These are phyloP conservation scores for Rubia peregrina DNA, from an alignment of 305 asterid genomes.

Conservation along the genomic window DNA sequence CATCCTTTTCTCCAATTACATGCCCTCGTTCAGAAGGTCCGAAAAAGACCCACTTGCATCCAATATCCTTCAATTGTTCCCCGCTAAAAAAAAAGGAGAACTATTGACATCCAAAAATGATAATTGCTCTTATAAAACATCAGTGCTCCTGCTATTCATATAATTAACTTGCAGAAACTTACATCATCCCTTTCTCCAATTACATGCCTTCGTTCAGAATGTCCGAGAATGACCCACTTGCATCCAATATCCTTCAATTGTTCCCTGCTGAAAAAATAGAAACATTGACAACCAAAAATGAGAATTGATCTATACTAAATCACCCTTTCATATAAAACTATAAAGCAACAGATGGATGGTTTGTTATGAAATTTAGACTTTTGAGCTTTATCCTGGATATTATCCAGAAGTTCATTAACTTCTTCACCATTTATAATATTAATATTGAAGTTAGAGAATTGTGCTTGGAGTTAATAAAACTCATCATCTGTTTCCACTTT, in stretches of 20 bases:
- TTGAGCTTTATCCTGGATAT: too few relatives aligned
- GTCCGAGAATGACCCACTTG: conserved; percentile 92
- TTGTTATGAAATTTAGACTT: too few relatives aligned
- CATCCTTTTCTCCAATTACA: conserved; percentile 75
- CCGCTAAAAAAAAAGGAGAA: conserved; percentile 34
- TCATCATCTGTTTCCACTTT: too few relatives aligned
- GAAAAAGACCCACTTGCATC: conserved; percentile 90
- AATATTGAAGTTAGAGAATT: too few relatives aligned
- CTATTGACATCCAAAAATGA: too few relatives aligned
- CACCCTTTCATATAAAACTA: neutral
- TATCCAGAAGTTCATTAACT: too few relatives aligned
- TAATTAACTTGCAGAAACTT: conserved; percentile 15
- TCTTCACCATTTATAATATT: too few relatives aligned
- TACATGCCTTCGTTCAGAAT: conserved; percentile 82
- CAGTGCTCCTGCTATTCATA: neutral
- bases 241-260: conserved; percentile 88
- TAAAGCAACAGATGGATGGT: neutral
- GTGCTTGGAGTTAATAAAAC: too few relatives aligned
- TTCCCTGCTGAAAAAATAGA: conserved; percentile 44
- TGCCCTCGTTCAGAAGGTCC: conserved; percentile 93
- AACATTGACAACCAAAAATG: neutral
- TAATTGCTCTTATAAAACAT: neutral
- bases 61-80: conserved; percentile 84
- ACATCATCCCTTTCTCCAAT: conserved; percentile 83
- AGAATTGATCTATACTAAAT: neutral